These are phyloP conservation scores for Solanum tarijense DNA, from an alignment of 257 asterid genomes.

Conservation along the genomic window DNA sequence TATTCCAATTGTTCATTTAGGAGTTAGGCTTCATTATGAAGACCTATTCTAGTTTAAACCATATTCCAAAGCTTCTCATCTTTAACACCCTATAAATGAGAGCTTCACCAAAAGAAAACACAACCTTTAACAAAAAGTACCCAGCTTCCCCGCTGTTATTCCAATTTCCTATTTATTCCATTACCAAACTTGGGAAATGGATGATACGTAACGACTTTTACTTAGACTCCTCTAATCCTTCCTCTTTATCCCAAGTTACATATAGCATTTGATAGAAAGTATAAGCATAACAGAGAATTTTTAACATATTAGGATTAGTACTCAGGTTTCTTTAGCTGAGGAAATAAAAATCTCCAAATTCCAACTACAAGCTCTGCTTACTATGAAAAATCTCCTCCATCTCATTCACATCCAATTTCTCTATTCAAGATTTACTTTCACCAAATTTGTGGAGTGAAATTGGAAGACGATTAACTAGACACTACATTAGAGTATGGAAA, in stretches of 20 bases:
- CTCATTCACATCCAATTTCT: neutral
- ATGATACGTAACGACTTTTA: neutral
- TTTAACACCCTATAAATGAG: neutral
- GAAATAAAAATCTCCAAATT: neutral
- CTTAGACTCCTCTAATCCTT: neutral
- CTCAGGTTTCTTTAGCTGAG: neutral
- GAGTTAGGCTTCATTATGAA: neutral
- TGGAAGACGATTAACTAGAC: neutral
- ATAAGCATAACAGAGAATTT: neutral
- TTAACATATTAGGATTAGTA: neutral
- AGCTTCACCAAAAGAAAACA: neutral
- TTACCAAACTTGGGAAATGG: neutral
- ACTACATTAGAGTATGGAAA: neutral
- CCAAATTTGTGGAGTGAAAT: neutral
- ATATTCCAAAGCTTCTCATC: neutral
- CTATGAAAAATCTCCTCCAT: neutral
- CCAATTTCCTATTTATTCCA: neutral
- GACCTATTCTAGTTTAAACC: neutral
- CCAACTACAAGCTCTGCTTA: neutral
- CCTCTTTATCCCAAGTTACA: neutral
- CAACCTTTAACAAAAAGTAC: neutral
- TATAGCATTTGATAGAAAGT: neutral
- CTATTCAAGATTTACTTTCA: neutral
- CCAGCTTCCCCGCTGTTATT: neutral
- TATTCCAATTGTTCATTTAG: neutral